A percentile compares a stretch with the other conserved stretches of the same genome.
phyloP scores from a whole-genome alignment of 768 basidiomycete genomes.

The Amanita pallidorosea region DNA sequence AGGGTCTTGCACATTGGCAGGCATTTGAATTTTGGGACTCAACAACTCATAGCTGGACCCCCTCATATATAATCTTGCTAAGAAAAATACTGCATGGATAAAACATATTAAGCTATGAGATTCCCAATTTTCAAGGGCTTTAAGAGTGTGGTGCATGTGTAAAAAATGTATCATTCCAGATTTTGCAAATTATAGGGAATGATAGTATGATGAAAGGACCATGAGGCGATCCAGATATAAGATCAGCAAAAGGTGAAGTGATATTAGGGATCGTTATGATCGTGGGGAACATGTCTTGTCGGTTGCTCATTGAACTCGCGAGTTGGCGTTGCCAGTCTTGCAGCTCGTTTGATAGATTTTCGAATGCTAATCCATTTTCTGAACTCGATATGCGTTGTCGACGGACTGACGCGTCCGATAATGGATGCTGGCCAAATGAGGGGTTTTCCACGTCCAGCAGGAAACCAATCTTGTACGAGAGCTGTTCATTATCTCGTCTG shows the following conservation, averaged over 20 bases:
- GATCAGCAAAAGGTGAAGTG: conserved; percentile 18
- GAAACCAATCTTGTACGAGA: conserved; percentile 83
- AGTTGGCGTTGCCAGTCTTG: conserved; percentile 84
- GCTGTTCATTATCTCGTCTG: conserved; percentile 78
- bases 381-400: conserved; percentile 73
- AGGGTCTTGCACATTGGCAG: no score
- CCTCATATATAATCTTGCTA: no score
- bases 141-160: no score
- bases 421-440: conserved; percentile 51
- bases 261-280: conserved; percentile 26
- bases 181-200: no score
- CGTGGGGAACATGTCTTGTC: conserved; percentile 52
- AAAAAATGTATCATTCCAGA: no score
- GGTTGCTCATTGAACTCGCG: conserved; percentile 66
- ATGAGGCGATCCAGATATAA: conserved; percentile 25
- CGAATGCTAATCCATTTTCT: conserved; percentile 68
- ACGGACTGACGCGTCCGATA: conserved; percentile 47
- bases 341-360: conserved; percentile 69
- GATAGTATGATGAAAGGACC: conserved; percentile 20
- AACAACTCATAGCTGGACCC: no score
- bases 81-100: no score
- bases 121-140: no score
- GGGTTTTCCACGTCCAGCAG: conserved; percentile 82
- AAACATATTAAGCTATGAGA: no score
- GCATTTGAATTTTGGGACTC: no score